Conservation (phyloP, 1,139 yeast species). For the Meyerozyma athensensis region DNA sequence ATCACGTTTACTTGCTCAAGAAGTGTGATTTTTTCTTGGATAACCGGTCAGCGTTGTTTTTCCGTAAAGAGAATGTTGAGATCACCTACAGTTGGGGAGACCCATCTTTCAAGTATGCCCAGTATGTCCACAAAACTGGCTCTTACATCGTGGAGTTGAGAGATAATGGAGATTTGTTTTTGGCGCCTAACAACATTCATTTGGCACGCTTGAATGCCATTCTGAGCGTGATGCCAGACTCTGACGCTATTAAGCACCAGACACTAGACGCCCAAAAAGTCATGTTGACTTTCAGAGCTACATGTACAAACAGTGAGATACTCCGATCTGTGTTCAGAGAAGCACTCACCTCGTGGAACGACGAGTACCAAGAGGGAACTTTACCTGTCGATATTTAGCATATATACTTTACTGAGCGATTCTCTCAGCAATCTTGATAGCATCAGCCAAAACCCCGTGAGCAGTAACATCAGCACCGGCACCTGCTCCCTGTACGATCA, state of each 20-base stretch:
- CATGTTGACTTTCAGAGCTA: conserved; percentile 61
- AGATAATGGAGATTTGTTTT: conserved; percentile 71
- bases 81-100: conserved; percentile 88
- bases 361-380: conserved; percentile 16
- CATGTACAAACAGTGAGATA: conserved; percentile 49
- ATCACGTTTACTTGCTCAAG: conserved; percentile 59
- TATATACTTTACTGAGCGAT: conserved; percentile 35
- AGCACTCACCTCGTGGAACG: conserved; percentile 49
- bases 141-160: conserved; percentile 84
- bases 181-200: conserved; percentile 78
- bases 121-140: conserved; percentile 86
- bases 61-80: conserved; percentile 49
- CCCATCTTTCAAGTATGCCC: conserved; percentile 77
- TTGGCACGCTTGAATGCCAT: conserved; percentile 55
- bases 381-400: background rate
- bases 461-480: conserved; percentile 99
- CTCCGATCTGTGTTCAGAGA: conserved; percentile 53
- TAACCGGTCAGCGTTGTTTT: conserved; percentile 66
- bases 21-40: conserved; percentile 75
- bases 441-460: conserved; percentile 94
- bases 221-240: conserved; percentile 21
- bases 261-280: conserved; percentile 64
- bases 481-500: conserved; percentile 97
- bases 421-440: conserved; percentile 87
- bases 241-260: conserved; percentile 24